Conservation (phyloP, 768 basidiomycete species). For the Chiua virens region DNA sequence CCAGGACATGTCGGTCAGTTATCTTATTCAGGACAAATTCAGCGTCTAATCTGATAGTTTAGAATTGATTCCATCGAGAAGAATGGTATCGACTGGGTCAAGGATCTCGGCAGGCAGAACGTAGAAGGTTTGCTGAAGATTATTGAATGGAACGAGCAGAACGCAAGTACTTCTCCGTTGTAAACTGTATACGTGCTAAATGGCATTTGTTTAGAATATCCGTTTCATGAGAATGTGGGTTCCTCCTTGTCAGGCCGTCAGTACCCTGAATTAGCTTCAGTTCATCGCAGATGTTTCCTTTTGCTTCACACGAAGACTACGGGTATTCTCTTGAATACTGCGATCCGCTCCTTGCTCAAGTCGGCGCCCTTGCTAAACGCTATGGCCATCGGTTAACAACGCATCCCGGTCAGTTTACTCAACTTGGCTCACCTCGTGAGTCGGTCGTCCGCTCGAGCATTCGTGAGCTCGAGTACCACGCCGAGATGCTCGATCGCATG, state of each 20-base stretch:
- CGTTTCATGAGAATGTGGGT: constrained; percentile 72
- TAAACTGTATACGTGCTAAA: neutral
- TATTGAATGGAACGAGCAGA: constrained; percentile 90
- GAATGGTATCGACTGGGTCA: constrained; percentile 79
- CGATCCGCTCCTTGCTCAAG: constrained; percentile 47
- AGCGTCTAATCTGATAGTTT: neutral
- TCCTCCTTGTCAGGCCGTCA: neutral
- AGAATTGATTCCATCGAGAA: constrained; percentile 79
- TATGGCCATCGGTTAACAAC: constrained; percentile 79
- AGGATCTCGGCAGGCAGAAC: constrained; percentile 78
- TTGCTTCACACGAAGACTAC: constrained; percentile 76
- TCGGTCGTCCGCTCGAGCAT: constrained; percentile 75
- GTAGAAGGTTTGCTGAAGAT: constrained; percentile 67
- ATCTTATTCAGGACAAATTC: neutral
- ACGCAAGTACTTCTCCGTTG: constrained; percentile 41
- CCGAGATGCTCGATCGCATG: constrained; percentile 86
- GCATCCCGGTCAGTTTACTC: constrained; percentile 88
- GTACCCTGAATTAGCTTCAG: constrained; percentile 11
- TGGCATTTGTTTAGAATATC: constrained; percentile 48
- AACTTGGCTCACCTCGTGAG: constrained; percentile 75
- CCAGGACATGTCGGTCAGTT: constrained; percentile 59
- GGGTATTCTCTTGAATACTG: constrained; percentile 85
- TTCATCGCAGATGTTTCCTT: constrained; percentile 93
- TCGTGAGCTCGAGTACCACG: constrained; percentile 83
- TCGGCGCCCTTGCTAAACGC: constrained; percentile 65